Conservation (phyloP, 169 alveolate genomes). For the Theileria parva region DNA sequence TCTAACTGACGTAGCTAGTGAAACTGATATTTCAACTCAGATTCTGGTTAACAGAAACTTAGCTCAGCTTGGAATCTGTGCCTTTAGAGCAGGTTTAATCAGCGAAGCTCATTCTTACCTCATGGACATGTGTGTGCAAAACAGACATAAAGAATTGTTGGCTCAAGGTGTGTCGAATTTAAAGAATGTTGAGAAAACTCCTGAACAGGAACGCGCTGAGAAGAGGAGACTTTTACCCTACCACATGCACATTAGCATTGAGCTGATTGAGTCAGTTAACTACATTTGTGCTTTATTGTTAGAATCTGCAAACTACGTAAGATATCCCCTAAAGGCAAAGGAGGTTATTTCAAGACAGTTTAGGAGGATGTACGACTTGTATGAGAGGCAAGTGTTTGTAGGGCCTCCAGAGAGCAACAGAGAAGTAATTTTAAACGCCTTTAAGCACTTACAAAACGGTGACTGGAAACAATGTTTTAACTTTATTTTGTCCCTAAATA, state of each 20-base stretch:
- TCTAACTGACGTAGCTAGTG: constrained; percentile 85
- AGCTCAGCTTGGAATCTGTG: constrained; percentile 95
- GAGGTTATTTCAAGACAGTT: constrained; percentile 85
- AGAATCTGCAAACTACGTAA: constrained; percentile 90
- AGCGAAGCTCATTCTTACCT: constrained; percentile 88
- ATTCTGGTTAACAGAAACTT: constrained; percentile 92
- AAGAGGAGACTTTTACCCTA: constrained; percentile 92
- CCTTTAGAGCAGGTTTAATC: constrained; percentile 92
- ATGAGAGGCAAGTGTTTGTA: constrained; percentile 89
- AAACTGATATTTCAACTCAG: constrained; percentile 89
- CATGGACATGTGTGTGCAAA: constrained; percentile 90
- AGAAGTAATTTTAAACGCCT: constrained; percentile 90
- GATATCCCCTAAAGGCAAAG: constrained; percentile 69
- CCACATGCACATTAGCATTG: constrained; percentile 96
- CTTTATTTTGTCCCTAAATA: constrained; percentile 75
- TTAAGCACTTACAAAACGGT: constrained; percentile 89
- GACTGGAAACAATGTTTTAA: constrained; percentile 92
- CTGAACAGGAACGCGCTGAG: constrained; percentile 94
- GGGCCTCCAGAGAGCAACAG: constrained; percentile 96
- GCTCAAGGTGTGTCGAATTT: constrained; percentile 91
- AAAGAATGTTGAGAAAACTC: constrained; percentile 89
- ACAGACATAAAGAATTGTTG: constrained; percentile 91
- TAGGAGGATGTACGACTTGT: constrained; percentile 88
- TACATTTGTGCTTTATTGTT: constrained; percentile 89
- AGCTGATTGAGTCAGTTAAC: constrained; percentile 91